A percentile compares a stretch with the other conserved stretches of the same genome.
phyloP scores from a whole-genome alignment of 2,329 filamentous ascomycete genomes.

The Exophiala alcalophila region DNA sequence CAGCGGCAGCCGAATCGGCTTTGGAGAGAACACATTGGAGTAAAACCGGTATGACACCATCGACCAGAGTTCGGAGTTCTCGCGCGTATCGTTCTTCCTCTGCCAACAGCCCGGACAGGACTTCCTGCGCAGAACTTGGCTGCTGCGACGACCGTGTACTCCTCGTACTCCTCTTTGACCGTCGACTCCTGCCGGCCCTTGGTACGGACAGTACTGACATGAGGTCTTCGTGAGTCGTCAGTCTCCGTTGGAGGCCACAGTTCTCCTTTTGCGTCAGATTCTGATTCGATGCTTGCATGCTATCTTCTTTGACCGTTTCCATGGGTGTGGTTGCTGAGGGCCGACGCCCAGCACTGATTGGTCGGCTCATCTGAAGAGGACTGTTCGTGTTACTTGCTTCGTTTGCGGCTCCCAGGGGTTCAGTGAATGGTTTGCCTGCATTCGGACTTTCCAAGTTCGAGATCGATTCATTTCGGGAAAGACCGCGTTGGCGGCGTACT shows the following conservation, averaged over 20 bases:
- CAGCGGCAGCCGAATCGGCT: constrained; percentile 60
- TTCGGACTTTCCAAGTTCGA: not conserved
- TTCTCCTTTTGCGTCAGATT: constrained; percentile 42
- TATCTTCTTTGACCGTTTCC: constrained; percentile 44
- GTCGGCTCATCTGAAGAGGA: constrained; percentile 43
- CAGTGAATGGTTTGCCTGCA: not conserved
- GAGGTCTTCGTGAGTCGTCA: constrained; percentile 90
- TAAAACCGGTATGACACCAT: constrained; percentile 91
- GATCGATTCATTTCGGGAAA: constrained; percentile 12
- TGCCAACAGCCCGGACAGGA: constrained; percentile 74
- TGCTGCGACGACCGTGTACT: constrained; percentile 57
- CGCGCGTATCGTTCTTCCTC: constrained; percentile 87
- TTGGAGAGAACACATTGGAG: constrained; percentile 78
- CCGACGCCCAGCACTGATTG: constrained; percentile 52
- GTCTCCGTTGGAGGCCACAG: constrained; percentile 62
- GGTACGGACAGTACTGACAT: constrained; percentile 82
- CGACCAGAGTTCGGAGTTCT: constrained; percentile 87
- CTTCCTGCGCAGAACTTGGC: constrained; percentile 64
- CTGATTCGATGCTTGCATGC: constrained; percentile 33
- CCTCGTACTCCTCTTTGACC: constrained; percentile 74
- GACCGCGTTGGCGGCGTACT: constrained; percentile 14
- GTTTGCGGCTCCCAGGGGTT: not conserved
- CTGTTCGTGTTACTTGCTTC: constrained; percentile 1
- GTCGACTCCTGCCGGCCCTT: constrained; percentile 62
- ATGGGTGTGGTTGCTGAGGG: constrained; percentile 60